Evolutionary conservation across 495 filamentous ascomycete species (phyloP), one percentile per base, ranked within the genome.

Genomic region (Aspergillus coremiiformis): DNA sequence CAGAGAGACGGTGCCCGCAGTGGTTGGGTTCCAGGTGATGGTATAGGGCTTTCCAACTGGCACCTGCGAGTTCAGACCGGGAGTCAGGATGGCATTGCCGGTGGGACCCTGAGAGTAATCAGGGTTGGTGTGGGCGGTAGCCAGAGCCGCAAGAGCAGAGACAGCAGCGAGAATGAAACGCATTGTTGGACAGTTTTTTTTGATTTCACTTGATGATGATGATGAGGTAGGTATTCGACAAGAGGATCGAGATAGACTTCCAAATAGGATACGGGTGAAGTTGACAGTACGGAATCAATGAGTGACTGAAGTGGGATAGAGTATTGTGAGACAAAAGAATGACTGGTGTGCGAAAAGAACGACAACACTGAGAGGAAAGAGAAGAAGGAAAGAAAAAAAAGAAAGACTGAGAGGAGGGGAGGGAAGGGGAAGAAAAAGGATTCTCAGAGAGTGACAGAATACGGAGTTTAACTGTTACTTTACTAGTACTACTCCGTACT

Each of bases 21-120:
- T 69, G 52, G 69, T 73, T 20, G 73, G 66, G 1, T 66, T 54
- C 84, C 84, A 87, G 43, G 74, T 84, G 73, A 87, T 80, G 53
- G 67, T 71, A 74, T 68, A 86, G 39, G 74, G 61, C 56, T 70
- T 58, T 60, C 81, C 80, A 54, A 62, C 80, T 3, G 77, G 72
- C 24, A 85, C 81, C 30, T 68, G 57, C 55, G 78, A 65, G 58
- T 71, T 65, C 57, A 83, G 65, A 39, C 68, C 67, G 27, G 84
- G 84, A 5, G 55, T 58, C 35, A 33, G 21, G 64, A 85, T 79
- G 32, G 84, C 66, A 59, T 87, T 87, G 53, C 82, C 84, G 5
- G 27, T 20, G 42, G 79, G 80, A 27, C 44, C 14, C 54, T 75
- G 62, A 33, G 58, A 62, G 60, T 80, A 77, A 56, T 78, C 65